A percentile compares a stretch with the other conserved stretches of the same genome.
Conservation (phyloP, 768 basidiomycete genomes). For the Dentipellis sp. region DNA sequence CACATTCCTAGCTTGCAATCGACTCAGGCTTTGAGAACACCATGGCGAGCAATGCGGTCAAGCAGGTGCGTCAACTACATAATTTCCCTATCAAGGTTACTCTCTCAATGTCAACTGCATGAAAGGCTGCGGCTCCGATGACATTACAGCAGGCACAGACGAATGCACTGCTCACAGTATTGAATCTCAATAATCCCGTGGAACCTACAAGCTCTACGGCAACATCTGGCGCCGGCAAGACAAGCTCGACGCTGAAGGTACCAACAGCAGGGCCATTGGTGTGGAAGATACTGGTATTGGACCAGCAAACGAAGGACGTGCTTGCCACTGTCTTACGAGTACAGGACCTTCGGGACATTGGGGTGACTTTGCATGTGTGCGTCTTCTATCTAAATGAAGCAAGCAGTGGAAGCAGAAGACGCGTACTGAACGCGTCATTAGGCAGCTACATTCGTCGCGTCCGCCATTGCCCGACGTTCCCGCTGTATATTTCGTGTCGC, state of each 20-base stretch:
- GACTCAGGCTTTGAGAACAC: no score
- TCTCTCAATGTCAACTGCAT: background rate
- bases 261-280: conserved; percentile 62
- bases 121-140: conserved; percentile 30
- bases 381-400: conserved; percentile 19
- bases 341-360: conserved; percentile 92
- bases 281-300: conserved; percentile 95
- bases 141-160: conserved; percentile 89
- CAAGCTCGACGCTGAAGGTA: conserved; percentile 35
- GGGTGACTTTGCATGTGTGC: conserved; percentile 96
- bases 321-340: conserved; percentile 92
- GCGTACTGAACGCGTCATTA: conserved; percentile 21
- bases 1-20: no score
- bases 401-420: no score
- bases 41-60: background rate
- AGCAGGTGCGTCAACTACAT: background rate
- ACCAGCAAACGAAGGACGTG: conserved; percentile 93
- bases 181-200: conserved; percentile 72
- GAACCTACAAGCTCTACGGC: conserved; percentile 25
- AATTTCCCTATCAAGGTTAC: background rate
- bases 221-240: conserved; percentile 26
- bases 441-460: conserved; percentile 83
- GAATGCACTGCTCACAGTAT: conserved; percentile 69
- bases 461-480: conserved; percentile 93
- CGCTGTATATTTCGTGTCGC: conserved; percentile 93